Conservation (phyloP, 306 rosid genomes). For the Ammopiptanthus mongolicus region DNA sequence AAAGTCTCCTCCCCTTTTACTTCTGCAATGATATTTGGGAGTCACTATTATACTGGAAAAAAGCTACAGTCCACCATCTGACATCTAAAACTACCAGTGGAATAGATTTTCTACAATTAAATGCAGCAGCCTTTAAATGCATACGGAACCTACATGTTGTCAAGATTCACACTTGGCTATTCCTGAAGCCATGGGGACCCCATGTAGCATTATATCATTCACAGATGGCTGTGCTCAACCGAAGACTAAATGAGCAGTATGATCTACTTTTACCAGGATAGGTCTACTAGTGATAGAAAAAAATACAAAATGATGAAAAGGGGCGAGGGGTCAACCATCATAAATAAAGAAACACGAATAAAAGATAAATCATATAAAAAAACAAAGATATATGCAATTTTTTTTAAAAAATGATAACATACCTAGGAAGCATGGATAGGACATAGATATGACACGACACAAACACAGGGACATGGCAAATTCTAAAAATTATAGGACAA, state of each 20-base stretch:
- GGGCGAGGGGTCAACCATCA: neutral
- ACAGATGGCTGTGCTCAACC: neutral
- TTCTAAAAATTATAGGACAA: too few relatives aligned
- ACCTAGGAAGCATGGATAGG: too few relatives aligned
- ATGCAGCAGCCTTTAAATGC: neutral
- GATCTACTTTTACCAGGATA: neutral
- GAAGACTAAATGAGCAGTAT: neutral
- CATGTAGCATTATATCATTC: neutral
- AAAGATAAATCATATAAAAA: neutral
- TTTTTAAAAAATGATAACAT: neutral
- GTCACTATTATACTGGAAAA: neutral
- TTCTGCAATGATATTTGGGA: neutral
- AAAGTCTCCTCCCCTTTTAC: neutral
- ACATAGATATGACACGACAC: too few relatives aligned
- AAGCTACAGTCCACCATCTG: neutral
- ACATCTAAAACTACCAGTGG: neutral
- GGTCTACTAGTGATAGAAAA: neutral
- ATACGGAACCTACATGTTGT: neutral
- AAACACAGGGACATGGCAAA: too few relatives aligned
- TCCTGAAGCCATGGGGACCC: neutral
- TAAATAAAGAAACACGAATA: neutral
- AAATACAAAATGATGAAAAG: neutral
- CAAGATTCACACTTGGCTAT: neutral
- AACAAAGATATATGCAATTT: neutral
- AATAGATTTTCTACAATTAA: neutral